Base-by-base conservation (phyloP, 2,329 filamentous ascomycete genomes). In the Sporothrix mexicana region DNA sequence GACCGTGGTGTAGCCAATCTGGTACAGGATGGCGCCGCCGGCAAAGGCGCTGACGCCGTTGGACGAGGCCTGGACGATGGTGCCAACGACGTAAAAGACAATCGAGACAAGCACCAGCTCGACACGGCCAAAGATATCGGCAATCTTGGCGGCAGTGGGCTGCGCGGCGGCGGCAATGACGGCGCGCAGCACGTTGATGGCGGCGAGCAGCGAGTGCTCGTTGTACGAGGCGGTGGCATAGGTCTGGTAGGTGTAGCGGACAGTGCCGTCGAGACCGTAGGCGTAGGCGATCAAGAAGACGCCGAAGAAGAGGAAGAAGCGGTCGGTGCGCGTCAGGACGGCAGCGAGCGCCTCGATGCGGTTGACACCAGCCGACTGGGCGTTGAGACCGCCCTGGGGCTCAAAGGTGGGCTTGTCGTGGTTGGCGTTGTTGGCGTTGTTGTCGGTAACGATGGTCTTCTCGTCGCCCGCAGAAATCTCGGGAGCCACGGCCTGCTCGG, bases 231-330 rank as follows among this genome's bases (percentile, higher is more conserved):
- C 81, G 0, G 88, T 88, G 1, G 88, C 89, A 69, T 82, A 79
- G 6, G 88, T 83, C 82, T 88, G 87, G 78, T 87, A 89, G 7
- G 84, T 83, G 74, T 84, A 85, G 15, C 88, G 84, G 59, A 90
- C 82, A 0, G 83, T 86, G 30, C 86, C 86, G 75, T 91, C 88
- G 25, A 91, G 82, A 1, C 88, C 87, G 78, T 91, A 92, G 47
- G 85, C 87, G 78, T 91, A 92, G 12, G 89, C 86, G 70, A 91
- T 81, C 45, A 92, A 78, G 78, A 92, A 91, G 75, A 91, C 83
- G 30, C 88, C 84, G 10, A 86, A 77, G 79, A 91, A 91, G 78
- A 92, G 84, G 74, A 45, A 45, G 45, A 75, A 30, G 49, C 74
- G 87, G 78, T 91, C 88, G 15, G 76, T 73, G 3, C 80, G 74